These are phyloP conservation scores for Papilionanthe hybrid DNA, from an alignment of 116 monocot species.

Conservation along the genomic window DNA sequence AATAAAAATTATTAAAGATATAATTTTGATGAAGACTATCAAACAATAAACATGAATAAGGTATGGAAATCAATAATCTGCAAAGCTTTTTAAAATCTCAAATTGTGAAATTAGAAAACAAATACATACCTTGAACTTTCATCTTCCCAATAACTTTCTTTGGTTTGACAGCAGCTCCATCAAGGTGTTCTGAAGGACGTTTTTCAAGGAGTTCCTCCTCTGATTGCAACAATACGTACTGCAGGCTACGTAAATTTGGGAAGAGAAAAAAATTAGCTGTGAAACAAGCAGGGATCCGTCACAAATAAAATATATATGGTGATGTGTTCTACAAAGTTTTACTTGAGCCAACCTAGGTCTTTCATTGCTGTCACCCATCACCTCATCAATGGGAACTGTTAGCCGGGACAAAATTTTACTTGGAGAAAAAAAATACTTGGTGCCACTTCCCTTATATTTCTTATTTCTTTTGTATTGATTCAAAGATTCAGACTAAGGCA, in stretches of 20 bases:
- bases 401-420: background rate
- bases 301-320: conserved; percentile 1
- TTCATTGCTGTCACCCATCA: background rate
- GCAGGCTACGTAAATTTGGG: conserved; percentile 48
- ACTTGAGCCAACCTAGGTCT: background rate
- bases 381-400: background rate
- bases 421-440: background rate
- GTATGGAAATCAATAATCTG: background rate
- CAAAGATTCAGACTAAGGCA: background rate
- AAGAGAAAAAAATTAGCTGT: background rate
- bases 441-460: background rate
- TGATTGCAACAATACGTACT: conserved; percentile 82
- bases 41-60: background rate
- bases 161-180: conserved; percentile 69
- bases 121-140: conserved; percentile 76
- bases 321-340: background rate
- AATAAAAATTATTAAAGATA: background rate
- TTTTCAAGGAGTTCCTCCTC: conserved; percentile 88
- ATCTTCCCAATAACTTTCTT: conserved; percentile 87
- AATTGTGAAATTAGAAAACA: background rate
- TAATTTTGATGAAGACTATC: background rate
- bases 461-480: background rate
- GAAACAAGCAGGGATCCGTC: background rate
- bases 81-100: background rate
- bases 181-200: conserved; percentile 56